phyloP scores from a whole-genome alignment of 768 basidiomycete genomes.

The Pisolithus microcarpus region DNA sequence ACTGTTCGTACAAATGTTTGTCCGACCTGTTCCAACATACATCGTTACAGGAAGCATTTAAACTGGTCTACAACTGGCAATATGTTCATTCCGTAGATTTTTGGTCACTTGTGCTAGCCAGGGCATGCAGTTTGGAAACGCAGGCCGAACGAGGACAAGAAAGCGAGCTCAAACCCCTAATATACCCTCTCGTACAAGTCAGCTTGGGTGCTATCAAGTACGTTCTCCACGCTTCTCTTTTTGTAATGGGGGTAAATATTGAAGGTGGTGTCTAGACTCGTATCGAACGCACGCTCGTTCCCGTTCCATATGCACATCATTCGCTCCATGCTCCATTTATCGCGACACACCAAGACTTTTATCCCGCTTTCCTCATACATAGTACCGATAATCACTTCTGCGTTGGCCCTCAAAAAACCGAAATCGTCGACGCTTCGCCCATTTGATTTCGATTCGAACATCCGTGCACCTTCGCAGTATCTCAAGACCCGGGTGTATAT shows the following conservation, averaged over 20 bases:
- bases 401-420: constrained; percentile 61
- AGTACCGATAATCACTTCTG: constrained; percentile 76
- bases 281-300: constrained; percentile 85
- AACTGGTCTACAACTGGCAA: constrained; percentile 98
- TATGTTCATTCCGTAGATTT: constrained; percentile 94
- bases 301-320: constrained; percentile 92
- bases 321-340: constrained; percentile 81
- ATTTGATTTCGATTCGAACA: constrained; percentile 79
- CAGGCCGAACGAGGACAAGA: constrained; percentile 48
- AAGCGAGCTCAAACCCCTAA: constrained; percentile 78
- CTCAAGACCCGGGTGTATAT: constrained; percentile 79
- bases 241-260: not conserved
- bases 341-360: constrained; percentile 76
- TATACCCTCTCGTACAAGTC: constrained; percentile 95
- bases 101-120: constrained; percentile 83
- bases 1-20: not conserved
- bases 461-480: constrained; percentile 86
- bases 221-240: constrained; percentile 20
- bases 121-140: constrained; percentile 62
- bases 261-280: constrained; percentile 49
- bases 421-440: constrained; percentile 84
- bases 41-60: constrained; percentile 68
- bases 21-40: constrained; percentile 5
- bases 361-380: constrained; percentile 84
- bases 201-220: constrained; percentile 89